phyloP scores from a whole-genome alignment of 768 basidiomycete genomes.

The Pleurotus eryngii region DNA sequence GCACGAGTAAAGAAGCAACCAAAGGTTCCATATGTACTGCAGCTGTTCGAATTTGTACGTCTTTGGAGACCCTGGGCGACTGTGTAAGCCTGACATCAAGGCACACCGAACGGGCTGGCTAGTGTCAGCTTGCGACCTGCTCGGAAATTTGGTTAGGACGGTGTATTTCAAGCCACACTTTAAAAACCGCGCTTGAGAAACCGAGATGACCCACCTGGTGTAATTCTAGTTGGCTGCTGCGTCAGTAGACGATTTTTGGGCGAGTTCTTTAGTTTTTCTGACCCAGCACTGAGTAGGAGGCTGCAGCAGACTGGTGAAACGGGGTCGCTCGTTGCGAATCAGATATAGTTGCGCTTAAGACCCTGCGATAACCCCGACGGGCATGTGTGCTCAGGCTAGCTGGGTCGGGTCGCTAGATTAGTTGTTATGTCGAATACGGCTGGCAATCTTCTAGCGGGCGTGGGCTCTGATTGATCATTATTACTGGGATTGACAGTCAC shows the following conservation, averaged over 20 bases:
- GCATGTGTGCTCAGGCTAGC: not conserved
- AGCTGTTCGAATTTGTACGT: not conserved
- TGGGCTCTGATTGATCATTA: too few species aligned
- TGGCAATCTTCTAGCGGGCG: too few species aligned
- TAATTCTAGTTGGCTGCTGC: not conserved
- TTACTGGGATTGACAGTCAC: too few species aligned
- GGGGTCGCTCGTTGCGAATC: not conserved
- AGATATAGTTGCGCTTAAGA: not conserved
- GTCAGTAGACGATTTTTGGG: not conserved
- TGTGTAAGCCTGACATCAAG: not conserved
- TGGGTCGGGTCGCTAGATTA: too few species aligned
- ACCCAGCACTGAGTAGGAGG: not conserved
- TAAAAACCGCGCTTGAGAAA: slow-evolving; percentile 3
- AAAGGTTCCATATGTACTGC: not conserved
- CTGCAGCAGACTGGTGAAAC: not conserved
- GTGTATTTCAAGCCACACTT: not conserved
- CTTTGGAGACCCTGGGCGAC: not conserved
- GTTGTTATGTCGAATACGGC: too few species aligned
- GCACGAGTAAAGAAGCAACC: not conserved
- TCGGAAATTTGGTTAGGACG: not conserved
- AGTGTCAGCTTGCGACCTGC: slow-evolving; percentile 7
- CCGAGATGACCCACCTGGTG: not conserved
- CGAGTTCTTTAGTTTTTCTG: not conserved
- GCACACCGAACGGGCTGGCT: not conserved
- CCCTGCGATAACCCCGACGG: not conserved